Conservation (phyloP, 2,329 filamentous ascomycete genomes). For the Pestalotiopsis sp. region DNA sequence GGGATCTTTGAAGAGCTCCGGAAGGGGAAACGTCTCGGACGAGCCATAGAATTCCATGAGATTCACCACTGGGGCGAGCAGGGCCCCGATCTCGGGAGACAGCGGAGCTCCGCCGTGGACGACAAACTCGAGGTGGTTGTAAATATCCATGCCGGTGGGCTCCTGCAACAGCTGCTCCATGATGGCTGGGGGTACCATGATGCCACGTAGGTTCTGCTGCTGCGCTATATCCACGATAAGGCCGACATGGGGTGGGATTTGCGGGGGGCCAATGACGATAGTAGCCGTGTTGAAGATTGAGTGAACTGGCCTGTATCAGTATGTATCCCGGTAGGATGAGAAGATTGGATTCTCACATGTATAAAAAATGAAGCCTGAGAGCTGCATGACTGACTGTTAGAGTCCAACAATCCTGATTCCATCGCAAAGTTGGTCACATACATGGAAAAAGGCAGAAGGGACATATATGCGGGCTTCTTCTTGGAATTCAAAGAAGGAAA, state of each 20-base stretch:
- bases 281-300: neutral
- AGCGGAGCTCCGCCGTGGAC: neutral
- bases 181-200: neutral
- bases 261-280: neutral
- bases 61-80: neutral
- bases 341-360: neutral
- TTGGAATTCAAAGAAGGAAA: neutral
- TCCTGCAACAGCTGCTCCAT: neutral
- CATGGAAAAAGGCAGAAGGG: constrained; percentile 26
- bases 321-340: neutral
- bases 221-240: neutral
- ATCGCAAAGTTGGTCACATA: constrained; percentile 9
- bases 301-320: neutral
- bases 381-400: neutral
- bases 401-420: neutral
- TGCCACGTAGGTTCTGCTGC: neutral
- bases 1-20: neutral
- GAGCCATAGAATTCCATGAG: neutral
- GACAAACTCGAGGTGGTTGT: neutral
- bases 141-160: neutral
- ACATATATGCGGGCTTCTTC: constrained; percentile 22
- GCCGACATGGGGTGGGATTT: neutral
- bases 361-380: neutral
- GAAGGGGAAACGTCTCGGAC: neutral
- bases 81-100: neutral